Evolutionary conservation across 2,329 filamentous ascomycete species (phyloP).

Genomic region (Cryphonectria carpinicola): DNA sequence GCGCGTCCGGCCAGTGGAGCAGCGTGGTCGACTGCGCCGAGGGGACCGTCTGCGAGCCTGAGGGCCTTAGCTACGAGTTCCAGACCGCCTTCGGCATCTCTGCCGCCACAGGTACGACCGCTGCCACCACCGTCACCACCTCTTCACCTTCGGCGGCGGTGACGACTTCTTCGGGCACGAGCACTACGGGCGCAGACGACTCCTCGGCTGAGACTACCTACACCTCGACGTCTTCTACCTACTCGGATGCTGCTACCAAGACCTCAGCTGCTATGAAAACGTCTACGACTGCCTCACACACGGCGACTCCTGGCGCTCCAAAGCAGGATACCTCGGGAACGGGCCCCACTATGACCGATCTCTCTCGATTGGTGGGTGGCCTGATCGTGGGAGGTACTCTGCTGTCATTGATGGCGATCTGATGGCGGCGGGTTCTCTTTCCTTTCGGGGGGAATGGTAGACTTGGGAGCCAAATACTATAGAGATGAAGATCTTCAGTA

Average conservation of each 20-base stretch:
- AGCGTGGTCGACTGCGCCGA: slow-evolving; percentile 46
- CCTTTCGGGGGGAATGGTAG: background rate
- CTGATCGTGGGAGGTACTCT: background rate
- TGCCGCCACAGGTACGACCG: background rate
- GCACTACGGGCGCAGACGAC: background rate
- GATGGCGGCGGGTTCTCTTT: background rate
- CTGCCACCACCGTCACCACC: background rate
- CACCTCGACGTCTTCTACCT: background rate
- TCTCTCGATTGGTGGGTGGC: background rate
- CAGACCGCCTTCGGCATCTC: slow-evolving; percentile 23
- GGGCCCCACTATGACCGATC: background rate
- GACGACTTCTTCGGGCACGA: background rate
- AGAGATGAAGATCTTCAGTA: background rate
- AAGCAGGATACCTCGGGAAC: background rate
- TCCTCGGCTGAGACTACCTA: background rate
- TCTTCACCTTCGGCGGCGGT: background rate
- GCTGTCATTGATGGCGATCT: background rate
- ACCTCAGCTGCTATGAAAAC: background rate
- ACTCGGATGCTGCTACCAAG: background rate
- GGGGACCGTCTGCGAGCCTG: slow-evolving; percentile 51
- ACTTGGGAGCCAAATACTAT: background rate
- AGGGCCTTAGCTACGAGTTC: slow-evolving; percentile 47
- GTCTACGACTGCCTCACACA: background rate
- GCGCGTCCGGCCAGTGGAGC: slow-evolving; percentile 53
- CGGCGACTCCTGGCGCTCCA: background rate